Evolutionary conservation across 208 protist species (phyloP), one percentile per base, ranked within the genome.

Genomic region (Porcisia deanei): DNA sequence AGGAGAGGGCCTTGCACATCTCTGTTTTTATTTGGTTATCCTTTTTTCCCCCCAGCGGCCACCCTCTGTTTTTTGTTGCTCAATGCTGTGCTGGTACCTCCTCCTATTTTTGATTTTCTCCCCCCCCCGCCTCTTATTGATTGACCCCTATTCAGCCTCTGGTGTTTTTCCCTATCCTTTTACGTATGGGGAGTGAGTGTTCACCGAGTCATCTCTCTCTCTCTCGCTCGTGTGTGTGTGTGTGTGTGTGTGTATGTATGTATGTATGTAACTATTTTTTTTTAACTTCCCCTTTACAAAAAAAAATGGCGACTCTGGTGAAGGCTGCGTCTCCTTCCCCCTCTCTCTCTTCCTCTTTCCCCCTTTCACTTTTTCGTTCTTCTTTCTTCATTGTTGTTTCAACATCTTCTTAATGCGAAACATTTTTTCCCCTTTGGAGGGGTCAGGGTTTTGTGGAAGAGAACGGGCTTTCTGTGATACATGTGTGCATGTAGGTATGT

Each of bases 291-390:
- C 47, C 30, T 30, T 30, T 30, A 0, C 30, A 30, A 30, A 30
- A 30, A 18, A 25, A 65, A n/a, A 1, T 45, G 7, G 16, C 16
- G 3, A 22, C 9, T 43, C 22, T 2, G 43, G 18, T 72, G 0
- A 25, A 8, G 60, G 47, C 12, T 58, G 20, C 18, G 10, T 37
- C 34, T 39, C 43, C 70, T 66, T 74, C 30, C 49, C 55, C n/a
- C 64, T 74, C 14, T 68, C 71, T 76, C 60, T 47, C 37, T 79
- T 39, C 20, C 77, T 58, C 72, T 64, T 63, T 70, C 30, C 63
- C 66, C 49, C 34, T 47, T 39, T n/a, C 43, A 59, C n/a, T 12
- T 59, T 79, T 37, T 73, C 10, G 3, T 20, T 54, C 12, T 14
- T 53, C 12, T 54, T 52, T 34, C 9, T 53, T 63, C 8, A 0